These are phyloP conservation scores for Colletotrichum australisinense DNA, from an alignment of 2,329 filamentous ascomycete species.

Conservation along the genomic window DNA sequence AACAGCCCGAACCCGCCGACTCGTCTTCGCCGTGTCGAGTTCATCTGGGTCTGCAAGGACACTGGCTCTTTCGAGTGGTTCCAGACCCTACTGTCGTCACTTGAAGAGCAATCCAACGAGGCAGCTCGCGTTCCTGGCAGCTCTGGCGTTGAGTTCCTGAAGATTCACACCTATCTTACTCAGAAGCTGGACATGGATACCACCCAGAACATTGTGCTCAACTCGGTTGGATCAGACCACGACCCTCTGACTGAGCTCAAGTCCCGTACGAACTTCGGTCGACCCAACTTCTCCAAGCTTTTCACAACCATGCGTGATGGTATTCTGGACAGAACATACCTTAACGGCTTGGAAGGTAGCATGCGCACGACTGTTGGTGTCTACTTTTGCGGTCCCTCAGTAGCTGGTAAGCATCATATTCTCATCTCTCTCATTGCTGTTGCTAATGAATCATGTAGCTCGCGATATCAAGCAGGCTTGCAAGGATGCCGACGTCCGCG, in stretches of 20 bases:
- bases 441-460: constrained; percentile 66
- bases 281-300: constrained; percentile 86
- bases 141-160: constrained; percentile 84
- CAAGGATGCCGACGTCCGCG: constrained; percentile 75
- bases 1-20: constrained; percentile 89
- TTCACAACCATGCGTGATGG: constrained; percentile 89
- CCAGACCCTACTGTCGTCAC: constrained; percentile 89
- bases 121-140: constrained; percentile 75
- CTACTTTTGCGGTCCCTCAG: constrained; percentile 95
- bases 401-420: constrained; percentile 62
- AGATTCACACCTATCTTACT: constrained; percentile 98
- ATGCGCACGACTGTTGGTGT: constrained; percentile 90
- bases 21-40: constrained; percentile 93
- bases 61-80: constrained; percentile 99
- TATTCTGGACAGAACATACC: constrained; percentile 86
- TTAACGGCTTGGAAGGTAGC: constrained; percentile 81
- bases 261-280: constrained; percentile 91
- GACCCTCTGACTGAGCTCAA: constrained; percentile 95
- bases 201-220: constrained; percentile 95
- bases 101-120: constrained; percentile 85
- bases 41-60: constrained; percentile 98
- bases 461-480: constrained; percentile 87
- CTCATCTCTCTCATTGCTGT: background rate
- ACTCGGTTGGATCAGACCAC: constrained; percentile 87
- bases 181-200: constrained; percentile 93